Base-by-base conservation (phyloP, 805 yeast species). In the Barnettozyma californica region DNA sequence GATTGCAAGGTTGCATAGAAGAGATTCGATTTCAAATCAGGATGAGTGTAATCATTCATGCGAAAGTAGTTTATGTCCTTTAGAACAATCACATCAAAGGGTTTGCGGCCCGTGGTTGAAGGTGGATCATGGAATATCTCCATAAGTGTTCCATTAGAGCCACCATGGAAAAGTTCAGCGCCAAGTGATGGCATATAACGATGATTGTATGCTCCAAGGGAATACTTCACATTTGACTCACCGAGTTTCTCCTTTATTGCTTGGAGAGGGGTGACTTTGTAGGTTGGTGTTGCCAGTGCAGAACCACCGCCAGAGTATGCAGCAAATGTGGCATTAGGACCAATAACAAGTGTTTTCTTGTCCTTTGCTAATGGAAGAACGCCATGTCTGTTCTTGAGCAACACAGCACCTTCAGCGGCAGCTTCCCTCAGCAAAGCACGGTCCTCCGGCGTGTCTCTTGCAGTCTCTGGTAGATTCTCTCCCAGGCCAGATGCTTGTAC, bases 301-400 rank as follows among this genome's bases (percentile, higher is more conserved):
- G 83, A 78, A 8, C 85, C 85, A 53, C 85, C 85, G 51, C 85
- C 84, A 33, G 78, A 74, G 50, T 69, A 74, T 41, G 74, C 72
- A 9, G 78, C 65, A 41, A 58, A 61, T 53, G 71, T 76, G 31
- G 79, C 83, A 53, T 76, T 77, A 29, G 84, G 83, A 4, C 87
- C 87, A 57, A 81, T 77, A 18, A 81, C 53, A 14, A 52, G 73
- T 2, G 78, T 77, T 29, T 73, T 66, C n/a, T 61, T 68, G 44
- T 74, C 51, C 50, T 68, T 72, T 34, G 64, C 56, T 44, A 81
- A 67, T 1, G 86, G 86, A 48, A 78, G 64, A 6, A 75, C 41
- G 34, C 56, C 52, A 39, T 63, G 56, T 16, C 78, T 80, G 58
- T 81, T 81, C 58, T 79, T 78, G 61, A 81, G 69, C 51, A 81